Percentiles rank a stretch among this genome's conserved stretches.
Evolutionary conservation across 1,284 basidiomycete genomes (phyloP).

Genomic region (Leccinum cinnamomeum): DNA sequence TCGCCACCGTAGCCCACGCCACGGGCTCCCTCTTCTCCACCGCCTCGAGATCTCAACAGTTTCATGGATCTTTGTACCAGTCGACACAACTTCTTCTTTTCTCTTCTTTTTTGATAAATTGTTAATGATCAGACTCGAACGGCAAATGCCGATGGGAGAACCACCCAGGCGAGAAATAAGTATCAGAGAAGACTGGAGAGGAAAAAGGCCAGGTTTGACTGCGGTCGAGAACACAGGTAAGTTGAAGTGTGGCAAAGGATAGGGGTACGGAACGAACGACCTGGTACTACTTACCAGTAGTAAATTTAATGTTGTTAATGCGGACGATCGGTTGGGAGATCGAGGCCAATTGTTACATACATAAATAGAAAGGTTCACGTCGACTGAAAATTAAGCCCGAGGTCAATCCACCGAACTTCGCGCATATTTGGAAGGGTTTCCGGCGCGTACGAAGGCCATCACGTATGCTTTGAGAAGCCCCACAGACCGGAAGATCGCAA

Average conservation of each 20-base stretch:
- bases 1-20: too few species aligned
- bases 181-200: not conserved
- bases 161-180: not conserved
- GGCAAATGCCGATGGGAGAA: not conserved
- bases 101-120: too few species aligned
- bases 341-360: not conserved
- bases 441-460: too few species aligned
- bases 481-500: not conserved
- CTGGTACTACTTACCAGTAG: too few species aligned
- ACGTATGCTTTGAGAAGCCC: not conserved
- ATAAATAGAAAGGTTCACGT: not conserved
- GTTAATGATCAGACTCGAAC: not conserved
- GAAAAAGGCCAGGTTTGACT: not conserved
- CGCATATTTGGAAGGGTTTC: too few species aligned
- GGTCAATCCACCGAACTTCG: too few species aligned
- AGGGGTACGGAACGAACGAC: not conserved
- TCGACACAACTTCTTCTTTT: too few species aligned
- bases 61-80: too few species aligned
- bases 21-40: too few species aligned
- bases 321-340: not conserved
- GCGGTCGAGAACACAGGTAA: not conserved
- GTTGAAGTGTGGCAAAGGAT: not conserved
- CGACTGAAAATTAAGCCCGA: too few species aligned
- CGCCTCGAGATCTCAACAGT: too few species aligned
- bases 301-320: not conserved